Conservation (phyloP, 768 basidiomycete species). For the Suillus weaverae region DNA sequence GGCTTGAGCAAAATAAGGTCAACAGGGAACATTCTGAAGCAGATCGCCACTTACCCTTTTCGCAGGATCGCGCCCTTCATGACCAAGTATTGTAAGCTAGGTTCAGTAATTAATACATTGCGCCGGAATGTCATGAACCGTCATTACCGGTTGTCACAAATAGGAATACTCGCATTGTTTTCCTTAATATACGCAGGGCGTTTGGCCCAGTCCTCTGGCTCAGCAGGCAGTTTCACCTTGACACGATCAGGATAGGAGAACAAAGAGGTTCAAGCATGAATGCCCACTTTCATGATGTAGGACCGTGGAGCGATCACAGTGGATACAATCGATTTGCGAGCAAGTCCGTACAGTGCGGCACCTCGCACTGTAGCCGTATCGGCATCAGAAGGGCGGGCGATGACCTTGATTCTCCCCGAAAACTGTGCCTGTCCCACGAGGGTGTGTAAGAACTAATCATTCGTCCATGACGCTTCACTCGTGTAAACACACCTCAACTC, state of each 20-base stretch:
- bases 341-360: conserved; percentile 85
- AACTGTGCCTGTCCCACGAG: conserved; percentile 58
- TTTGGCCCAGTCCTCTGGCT: conserved; percentile 78
- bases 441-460: conserved; percentile 8
- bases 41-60: conserved; percentile 62
- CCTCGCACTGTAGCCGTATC: conserved; percentile 89
- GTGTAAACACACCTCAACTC: conserved; percentile 60
- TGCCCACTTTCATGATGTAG: conserved; percentile 79
- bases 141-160: conserved; percentile 80
- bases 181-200: conserved; percentile 82
- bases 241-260: not conserved
- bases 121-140: not conserved
- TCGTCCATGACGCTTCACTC: conserved; percentile 11
- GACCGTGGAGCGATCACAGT: conserved; percentile 80
- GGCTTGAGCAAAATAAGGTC: conserved; percentile 42
- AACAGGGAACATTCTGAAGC: conserved; percentile 8
- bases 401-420: conserved; percentile 62
- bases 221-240: conserved; percentile 86
- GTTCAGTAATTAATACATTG: conserved; percentile 18
- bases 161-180: conserved; percentile 72
- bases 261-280: not conserved
- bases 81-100: conserved; percentile 83
- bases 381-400: conserved; percentile 81
- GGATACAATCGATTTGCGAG: conserved; percentile 73
- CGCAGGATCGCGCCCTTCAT: conserved; percentile 84